A percentile compares a stretch with the other conserved stretches of the same genome.
These are phyloP conservation scores for Penicillium sp. DNA, from an alignment of 2,329 filamentous ascomycete genomes.

Conservation along the genomic window DNA sequence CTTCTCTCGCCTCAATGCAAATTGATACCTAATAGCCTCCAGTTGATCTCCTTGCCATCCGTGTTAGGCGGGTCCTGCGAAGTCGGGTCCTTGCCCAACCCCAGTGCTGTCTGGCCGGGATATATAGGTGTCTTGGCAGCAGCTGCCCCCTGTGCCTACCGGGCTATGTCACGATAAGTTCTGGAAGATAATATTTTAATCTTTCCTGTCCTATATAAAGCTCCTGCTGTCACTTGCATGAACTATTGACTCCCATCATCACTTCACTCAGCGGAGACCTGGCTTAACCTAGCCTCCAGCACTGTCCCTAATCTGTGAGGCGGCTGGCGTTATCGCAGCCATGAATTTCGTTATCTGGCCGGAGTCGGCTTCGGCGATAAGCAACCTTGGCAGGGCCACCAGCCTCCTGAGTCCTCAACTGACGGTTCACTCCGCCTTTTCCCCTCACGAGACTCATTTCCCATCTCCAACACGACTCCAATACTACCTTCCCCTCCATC, in stretches of 20 bases:
- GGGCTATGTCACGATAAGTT: too few relatives aligned
- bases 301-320: background rate
- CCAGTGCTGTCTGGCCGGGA: too few relatives aligned
- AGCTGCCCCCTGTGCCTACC: too few relatives aligned
- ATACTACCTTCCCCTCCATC: constrained; percentile 6
- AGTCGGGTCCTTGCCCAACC: too few relatives aligned
- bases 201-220: background rate
- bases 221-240: background rate
- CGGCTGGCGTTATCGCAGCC: constrained; percentile 6
- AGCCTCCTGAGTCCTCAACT: constrained; percentile 8
- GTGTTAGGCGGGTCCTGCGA: too few relatives aligned
- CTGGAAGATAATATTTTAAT: background rate
- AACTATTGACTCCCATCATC: background rate
- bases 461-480: constrained; percentile 12
- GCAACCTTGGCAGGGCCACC: constrained; percentile 15
- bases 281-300: too few relatives aligned
- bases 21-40: too few relatives aligned
- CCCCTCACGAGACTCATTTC: constrained; percentile 19
- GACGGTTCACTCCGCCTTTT: constrained; percentile 16
- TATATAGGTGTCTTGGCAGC: too few relatives aligned
- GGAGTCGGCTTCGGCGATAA: constrained; percentile 18
- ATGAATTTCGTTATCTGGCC: constrained; percentile 3
- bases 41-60: too few relatives aligned
- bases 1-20: too few relatives aligned
- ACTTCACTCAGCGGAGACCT: too few relatives aligned